Conservation (phyloP, 208 protist species). For the Strigomonas galati region DNA sequence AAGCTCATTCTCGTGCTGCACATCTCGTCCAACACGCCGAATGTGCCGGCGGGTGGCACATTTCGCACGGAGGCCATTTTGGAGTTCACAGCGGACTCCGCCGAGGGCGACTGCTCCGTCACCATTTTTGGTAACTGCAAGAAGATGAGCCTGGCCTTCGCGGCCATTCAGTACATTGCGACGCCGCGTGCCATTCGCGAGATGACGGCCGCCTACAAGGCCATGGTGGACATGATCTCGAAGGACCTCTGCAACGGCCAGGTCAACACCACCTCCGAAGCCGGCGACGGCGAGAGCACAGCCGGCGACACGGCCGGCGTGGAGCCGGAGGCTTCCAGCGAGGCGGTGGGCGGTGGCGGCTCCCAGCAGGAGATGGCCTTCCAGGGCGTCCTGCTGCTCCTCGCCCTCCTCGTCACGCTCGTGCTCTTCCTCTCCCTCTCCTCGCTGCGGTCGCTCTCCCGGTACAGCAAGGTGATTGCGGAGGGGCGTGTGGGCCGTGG, state of each 20-base stretch:
- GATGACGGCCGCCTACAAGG: conserved; percentile 73
- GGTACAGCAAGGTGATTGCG: conserved; percentile 25
- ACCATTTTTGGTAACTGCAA: conserved; percentile 68
- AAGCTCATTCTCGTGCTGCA: conserved; percentile 64
- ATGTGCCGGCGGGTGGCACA: conserved; percentile 53
- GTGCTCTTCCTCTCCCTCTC: conserved; percentile 47
- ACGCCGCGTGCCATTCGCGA: conserved; percentile 63
- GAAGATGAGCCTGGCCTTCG: conserved; percentile 71
- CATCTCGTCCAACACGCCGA: conserved; percentile 80
- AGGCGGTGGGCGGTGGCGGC: conserved; percentile 15
- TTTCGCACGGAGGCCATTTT: conserved; percentile 77
- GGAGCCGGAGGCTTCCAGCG: conserved; percentile 16
- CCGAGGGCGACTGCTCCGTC: conserved; percentile 51
- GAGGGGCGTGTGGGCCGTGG: not conserved
- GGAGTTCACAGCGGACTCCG: conserved; percentile 60
- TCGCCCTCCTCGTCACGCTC: conserved; percentile 58
- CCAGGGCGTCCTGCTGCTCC: conserved; percentile 54
- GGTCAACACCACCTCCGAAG: not conserved
- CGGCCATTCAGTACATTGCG: conserved; percentile 70
- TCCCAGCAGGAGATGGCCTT: conserved; percentile 37
- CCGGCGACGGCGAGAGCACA: conserved; percentile 9
- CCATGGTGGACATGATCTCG: conserved; percentile 73
- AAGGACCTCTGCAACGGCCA: conserved; percentile 52
- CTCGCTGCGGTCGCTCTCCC: conserved; percentile 30
- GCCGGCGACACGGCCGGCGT: not conserved